Base-by-base conservation (phyloP, 2,329 filamentous ascomycete species). In the Talaromyces sp. region DNA sequence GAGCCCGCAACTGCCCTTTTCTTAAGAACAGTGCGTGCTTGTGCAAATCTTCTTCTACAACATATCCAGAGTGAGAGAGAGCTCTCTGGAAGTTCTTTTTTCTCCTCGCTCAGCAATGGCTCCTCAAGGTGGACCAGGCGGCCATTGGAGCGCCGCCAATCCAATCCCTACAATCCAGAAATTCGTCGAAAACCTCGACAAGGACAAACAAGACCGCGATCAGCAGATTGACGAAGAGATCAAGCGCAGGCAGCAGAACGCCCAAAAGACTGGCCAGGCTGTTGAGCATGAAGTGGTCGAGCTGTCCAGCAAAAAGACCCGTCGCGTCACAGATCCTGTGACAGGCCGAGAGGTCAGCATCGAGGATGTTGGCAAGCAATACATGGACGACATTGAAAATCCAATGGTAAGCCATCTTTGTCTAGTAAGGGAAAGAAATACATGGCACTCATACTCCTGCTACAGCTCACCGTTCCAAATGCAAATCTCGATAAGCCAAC, bases 311-410 rank as follows among this genome's bases (percentile, higher is more conserved):
- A 75, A 77, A 9, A 77, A 81, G 60, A 76, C 83, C 64, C 84
- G 87, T 66, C 78, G 71, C 2, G 93, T 96, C 52, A 92, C 90
- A 0, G 93, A 98, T 72, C 93, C 93, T 0, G 91, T 91, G 0
- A 97, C 93, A 0, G 92, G 92, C 22, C 89, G 87, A 57, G 84
- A 96, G 65, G 90, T 97, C 22, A 85, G 90, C 65, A 96, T 98
- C 65, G 90, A 92, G 67, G 91, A 96, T 76, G 87, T 90, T 22
- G 85, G 90, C 69, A 81, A 88, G 59, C 82, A 88, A 53, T 86
- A 89, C 68, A 83, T 90, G 75, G 83, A 90, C 51, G 80, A 85
- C 2, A 89, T 88, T 0, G 85, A 91, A 57, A 82, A 96, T 62
- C 91, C 92, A 0, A 80, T 82, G 74, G 88, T 90, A 79, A 66